Evolutionary conservation across 345 rosid species (phyloP), one percentile per base, ranked within the genome.

Genomic region (Eucalyptus polyanthemos): DNA sequence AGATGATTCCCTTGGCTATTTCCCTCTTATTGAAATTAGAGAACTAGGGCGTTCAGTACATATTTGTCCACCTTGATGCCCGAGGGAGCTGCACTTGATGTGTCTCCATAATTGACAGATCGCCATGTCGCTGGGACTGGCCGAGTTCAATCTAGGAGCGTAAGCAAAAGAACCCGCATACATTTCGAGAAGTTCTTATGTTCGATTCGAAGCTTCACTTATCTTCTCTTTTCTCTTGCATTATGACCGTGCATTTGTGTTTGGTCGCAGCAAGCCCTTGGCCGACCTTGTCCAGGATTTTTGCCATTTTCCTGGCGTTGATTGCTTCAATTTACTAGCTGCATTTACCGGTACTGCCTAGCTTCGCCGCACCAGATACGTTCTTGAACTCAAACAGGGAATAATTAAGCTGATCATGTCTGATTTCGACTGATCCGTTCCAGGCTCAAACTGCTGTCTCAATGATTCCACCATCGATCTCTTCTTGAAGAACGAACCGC

Each of bases 141-240:
- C 96, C 7, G 99, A 97, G 93, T 98, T 98, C 93, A 93, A 97
- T 92, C 99, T 98, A 13, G 95, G 92, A 91, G 97, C 95, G 98
- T 96, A 94, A 91, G 49, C 7, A 50, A 47, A 44, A 31, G 45
- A 6, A 72, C 25, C 83, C 14, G 27, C 83, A 37, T 19, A 76
- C 6, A 37, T 40, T 40, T 42, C 8, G 47, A 76, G 47, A 40
- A 76, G 45, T 76, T 40, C 47, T 76, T 76, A 19, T 4, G 27
- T 22, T 76, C 8, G 47, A 76, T 76, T 76, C 47, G 2, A 40
- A 40, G 83, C 16, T 76, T 76, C 47, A 4, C 27, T 21, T 4
- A 9, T 80, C 58, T 80, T 25, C 40, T 25, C 47, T 86, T 86
- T n/a, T 37, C 42, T n/a, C 14, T 90, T 9, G 27, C 31, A 7